Percentiles rank a stretch among this genome's conserved stretches.
Evolutionary conservation across 2,329 filamentous ascomycete genomes (phyloP).

Genomic region (Alternaria longipes): DNA sequence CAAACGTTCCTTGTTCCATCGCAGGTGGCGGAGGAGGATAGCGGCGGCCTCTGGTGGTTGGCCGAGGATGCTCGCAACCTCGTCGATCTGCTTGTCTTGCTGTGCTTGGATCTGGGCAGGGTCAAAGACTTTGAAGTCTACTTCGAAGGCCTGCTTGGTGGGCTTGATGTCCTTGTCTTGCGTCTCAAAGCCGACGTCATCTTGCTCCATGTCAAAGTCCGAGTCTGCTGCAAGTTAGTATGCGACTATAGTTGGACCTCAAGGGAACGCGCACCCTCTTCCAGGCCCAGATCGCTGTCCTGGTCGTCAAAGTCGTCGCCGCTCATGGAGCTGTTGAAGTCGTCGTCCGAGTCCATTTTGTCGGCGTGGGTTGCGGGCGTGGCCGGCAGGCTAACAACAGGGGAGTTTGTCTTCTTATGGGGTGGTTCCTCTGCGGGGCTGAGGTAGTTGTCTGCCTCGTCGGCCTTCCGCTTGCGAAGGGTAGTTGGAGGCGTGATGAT

Average conservation of each 20-base stretch:
- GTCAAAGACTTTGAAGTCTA: conserved; percentile 82
- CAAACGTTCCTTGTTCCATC: conserved; percentile 96
- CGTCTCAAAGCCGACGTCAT: conserved; percentile 68
- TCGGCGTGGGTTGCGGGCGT: conserved; percentile 49
- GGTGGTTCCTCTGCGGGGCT: conserved; percentile 39
- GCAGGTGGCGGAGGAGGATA: conserved; percentile 85
- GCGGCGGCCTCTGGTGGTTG: conserved; percentile 89
- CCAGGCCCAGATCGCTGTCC: conserved; percentile 72
- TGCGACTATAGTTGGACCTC: conserved; percentile 5
- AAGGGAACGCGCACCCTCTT: conserved; percentile 50
- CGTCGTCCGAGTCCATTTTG: conserved; percentile 94
- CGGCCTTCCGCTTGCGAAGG: conserved; percentile 52
- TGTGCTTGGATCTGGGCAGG: conserved; percentile 84
- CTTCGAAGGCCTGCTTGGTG: conserved; percentile 79
- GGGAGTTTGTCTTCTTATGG: conserved; percentile 40
- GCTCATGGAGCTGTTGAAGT: conserved; percentile 85
- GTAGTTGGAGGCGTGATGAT: conserved; percentile 50
- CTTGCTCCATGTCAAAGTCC: conserved; percentile 65
- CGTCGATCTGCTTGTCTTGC: conserved; percentile 85
- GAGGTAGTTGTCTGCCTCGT: conserved; percentile 43
- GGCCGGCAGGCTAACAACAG: conserved; percentile 36
- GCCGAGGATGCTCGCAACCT: conserved; percentile 90
- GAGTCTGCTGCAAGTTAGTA: conserved; percentile 53
- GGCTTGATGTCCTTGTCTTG: conserved; percentile 78
- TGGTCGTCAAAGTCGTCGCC: conserved; percentile 80